Evolutionary conservation across 345 rosid genomes (phyloP).

Genomic region (Linum tenue): DNA sequence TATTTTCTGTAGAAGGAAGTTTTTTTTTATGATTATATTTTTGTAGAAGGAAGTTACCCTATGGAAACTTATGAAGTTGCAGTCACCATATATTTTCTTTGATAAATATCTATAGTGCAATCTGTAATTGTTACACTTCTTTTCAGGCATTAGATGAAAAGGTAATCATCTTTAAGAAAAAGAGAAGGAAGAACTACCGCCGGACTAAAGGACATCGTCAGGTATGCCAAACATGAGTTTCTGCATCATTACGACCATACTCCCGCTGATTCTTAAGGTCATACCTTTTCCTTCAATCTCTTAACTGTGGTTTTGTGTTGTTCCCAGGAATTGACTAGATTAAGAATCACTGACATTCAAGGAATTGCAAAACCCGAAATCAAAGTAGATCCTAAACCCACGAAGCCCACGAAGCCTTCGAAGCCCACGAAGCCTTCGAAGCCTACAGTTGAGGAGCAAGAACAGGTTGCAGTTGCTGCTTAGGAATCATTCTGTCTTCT

Average conservation of each 20-base stretch:
- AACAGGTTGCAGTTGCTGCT: slow-evolving; percentile 48
- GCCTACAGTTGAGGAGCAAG: slow-evolving; percentile 31
- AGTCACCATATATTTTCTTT: neutral
- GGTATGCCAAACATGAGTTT: slow-evolving; percentile 30
- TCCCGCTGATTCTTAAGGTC: neutral
- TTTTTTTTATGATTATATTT: too few relatives aligned
- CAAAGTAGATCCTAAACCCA: slow-evolving; percentile 28
- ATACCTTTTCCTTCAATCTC: neutral
- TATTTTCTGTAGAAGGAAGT: too few relatives aligned
- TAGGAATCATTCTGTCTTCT: slow-evolving; percentile 15
- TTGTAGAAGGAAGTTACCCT: neutral
- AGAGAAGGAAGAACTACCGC: slow-evolving; percentile 85
- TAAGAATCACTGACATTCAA: slow-evolving; percentile 86
- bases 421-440: slow-evolving; percentile 30
- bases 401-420: slow-evolving; percentile 27
- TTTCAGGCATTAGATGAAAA: slow-evolving; percentile 86
- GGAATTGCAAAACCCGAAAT: slow-evolving; percentile 70
- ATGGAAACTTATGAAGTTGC: neutral
- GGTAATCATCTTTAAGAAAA: slow-evolving; percentile 89
- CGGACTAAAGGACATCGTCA: slow-evolving; percentile 86
- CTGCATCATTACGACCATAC: neutral
- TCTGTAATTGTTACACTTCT: slow-evolving; percentile 1
- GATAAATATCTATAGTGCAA: too few relatives aligned
- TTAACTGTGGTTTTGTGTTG: slow-evolving; percentile 4
- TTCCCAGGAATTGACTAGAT: slow-evolving; percentile 78